Base-by-base conservation (phyloP, 2,329 filamentous ascomycete genomes). In the Lasiodiplodia gonubiensis region DNA sequence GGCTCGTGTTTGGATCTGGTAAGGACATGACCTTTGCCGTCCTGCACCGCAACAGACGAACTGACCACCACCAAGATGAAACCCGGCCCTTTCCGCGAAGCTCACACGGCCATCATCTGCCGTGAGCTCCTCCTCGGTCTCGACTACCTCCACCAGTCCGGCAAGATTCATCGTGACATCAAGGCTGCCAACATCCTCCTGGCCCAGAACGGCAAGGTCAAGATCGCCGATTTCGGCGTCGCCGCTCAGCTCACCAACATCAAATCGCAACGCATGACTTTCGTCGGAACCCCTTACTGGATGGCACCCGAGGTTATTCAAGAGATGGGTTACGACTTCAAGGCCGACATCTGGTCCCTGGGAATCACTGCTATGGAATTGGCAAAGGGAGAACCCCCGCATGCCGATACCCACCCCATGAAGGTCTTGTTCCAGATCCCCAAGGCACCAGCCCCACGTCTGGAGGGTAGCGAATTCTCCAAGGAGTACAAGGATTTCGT, bases 231-330 rank as follows among this genome's bases (percentile, higher is more conserved):
- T 80, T 99, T 99, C 76, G 95, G 95, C 68, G 95, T 99, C 51
- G 95, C 95, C 8, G 94, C 95, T 35, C 95, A 99, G 79, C 85
- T 99, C 74, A 97, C 93, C 69, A 97, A 97, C 77, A 97, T 98
- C 82, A 97, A 97, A 80, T 97, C 94, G 2, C 93, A 97, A 79
- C 89, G 95, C 66, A 94, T 98, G 80, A 99, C 95, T 0, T 98
- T 99, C 75, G 95, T 99, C 23, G 95, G 95, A 23, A 98, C 94
- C 0, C 95, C 95, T 0, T 98, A 97, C 79, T 98, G 95, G 95
- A 98, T 98, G 94, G 94, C 95, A 2, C 94, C 94, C 8, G 94
- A 98, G 81, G 94, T 98, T 63, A 98, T 98, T 78, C 97, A 97
- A 80, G 94, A 98, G 80, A 95, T 93, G 67, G 94, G 94, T 57